Percentiles rank a stretch among this genome's conserved stretches.
phyloP scores from a whole-genome alignment of 805 yeast genomes.

The Wickerhamiella sorbophila region DNA sequence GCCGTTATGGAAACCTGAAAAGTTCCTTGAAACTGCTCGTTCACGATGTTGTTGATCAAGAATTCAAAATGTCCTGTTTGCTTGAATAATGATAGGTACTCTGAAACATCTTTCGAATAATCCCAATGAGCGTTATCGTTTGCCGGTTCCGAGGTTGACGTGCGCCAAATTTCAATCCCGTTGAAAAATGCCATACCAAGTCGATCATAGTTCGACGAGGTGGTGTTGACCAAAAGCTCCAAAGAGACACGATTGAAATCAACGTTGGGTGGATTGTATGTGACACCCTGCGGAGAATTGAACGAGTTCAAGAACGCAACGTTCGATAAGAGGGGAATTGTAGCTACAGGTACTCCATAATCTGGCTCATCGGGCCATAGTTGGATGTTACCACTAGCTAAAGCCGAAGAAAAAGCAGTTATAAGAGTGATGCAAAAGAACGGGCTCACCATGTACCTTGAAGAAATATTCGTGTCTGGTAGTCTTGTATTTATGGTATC shows the following conservation, averaged over 20 bases:
- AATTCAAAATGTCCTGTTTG: constrained; percentile 8
- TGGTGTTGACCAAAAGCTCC: constrained; percentile 23
- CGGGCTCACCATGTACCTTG: too few species aligned
- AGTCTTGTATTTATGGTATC: too few species aligned
- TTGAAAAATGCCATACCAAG: constrained; percentile 25
- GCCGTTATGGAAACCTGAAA: constrained; percentile 43
- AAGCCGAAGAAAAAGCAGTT: background rate
- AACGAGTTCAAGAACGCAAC: constrained; percentile 25
- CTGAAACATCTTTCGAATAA: constrained; percentile 50
- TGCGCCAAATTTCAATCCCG: constrained; percentile 65
- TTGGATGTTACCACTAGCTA: background rate
- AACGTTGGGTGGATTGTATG: constrained; percentile 23
- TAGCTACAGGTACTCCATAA: constrained; percentile 8
- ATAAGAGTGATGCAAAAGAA: background rate
- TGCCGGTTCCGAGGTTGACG: constrained; percentile 72
- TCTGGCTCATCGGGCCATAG: constrained; percentile 4
- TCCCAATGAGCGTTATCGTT: constrained; percentile 36
- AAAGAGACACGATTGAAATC: constrained; percentile 27
- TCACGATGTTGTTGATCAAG: constrained; percentile 44
- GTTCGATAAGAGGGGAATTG: constrained; percentile 12
- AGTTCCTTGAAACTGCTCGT: constrained; percentile 41
- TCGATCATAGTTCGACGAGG: constrained; percentile 28
- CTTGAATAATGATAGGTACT: constrained; percentile 39
- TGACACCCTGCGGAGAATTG: constrained; percentile 21
- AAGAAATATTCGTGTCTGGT: too few species aligned